A percentile compares a stretch with the other conserved stretches of the same genome.
Evolutionary conservation across 306 rosid genomes (phyloP).

Genomic region (Medicago ruthenica): DNA sequence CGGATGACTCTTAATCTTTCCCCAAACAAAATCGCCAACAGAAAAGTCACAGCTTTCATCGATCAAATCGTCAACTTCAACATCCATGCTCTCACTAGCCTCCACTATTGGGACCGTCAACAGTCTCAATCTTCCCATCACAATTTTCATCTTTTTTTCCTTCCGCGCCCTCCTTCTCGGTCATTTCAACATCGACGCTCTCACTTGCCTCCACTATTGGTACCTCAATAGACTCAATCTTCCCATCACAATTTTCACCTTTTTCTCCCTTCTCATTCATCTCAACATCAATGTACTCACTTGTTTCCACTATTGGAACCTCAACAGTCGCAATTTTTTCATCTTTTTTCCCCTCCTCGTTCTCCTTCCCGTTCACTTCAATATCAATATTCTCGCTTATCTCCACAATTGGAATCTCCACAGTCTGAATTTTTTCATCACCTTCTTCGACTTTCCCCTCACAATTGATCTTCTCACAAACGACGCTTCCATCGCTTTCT

Average conservation of each 20-base stretch:
- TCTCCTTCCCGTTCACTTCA: slow-evolving; percentile 30
- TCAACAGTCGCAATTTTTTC: slow-evolving; percentile 42
- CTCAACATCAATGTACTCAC: slow-evolving; percentile 49
- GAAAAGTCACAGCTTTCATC: slow-evolving; percentile 47
- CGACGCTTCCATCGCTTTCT: slow-evolving; percentile 30
- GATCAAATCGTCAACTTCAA: slow-evolving; percentile 46
- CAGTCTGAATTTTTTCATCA: slow-evolving; percentile 37
- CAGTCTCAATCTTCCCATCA: not conserved
- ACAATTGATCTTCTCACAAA: slow-evolving; percentile 42
- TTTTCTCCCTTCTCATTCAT: slow-evolving; percentile 29
- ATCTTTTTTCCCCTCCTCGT: slow-evolving; percentile 32
- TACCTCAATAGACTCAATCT: slow-evolving; percentile 46
- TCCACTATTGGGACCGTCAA: slow-evolving; percentile 56
- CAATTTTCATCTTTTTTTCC: not conserved
- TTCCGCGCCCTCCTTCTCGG: slow-evolving; percentile 34
- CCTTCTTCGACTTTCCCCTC: slow-evolving; percentile 24
- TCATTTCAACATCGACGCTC: slow-evolving; percentile 43
- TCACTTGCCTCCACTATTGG: slow-evolving; percentile 49
- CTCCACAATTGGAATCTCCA: slow-evolving; percentile 52
- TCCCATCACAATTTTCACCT: slow-evolving; percentile 32
- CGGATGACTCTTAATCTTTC: slow-evolving; percentile 71
- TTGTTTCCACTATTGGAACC: slow-evolving; percentile 49
- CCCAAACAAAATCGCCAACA: slow-evolving; percentile 89
- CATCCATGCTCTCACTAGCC: slow-evolving; percentile 48
- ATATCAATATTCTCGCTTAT: slow-evolving; percentile 45